Conservation (phyloP, 805 yeast species). For the Saturnispora dispora region DNA sequence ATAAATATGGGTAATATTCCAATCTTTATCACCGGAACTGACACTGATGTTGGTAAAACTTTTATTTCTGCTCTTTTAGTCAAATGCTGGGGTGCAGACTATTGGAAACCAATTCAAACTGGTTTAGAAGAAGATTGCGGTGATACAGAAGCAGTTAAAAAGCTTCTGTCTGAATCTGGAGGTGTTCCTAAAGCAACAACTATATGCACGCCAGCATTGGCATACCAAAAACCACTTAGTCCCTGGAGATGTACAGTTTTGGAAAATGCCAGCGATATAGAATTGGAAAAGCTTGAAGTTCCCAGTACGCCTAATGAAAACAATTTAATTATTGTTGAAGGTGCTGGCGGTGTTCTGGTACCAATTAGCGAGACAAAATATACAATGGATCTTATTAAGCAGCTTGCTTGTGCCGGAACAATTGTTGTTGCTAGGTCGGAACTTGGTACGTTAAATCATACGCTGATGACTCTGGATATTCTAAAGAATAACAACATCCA, state of each 20-base stretch:
- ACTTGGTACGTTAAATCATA: constrained; percentile 10
- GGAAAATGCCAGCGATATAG: constrained; percentile 2
- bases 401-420: constrained; percentile 8
- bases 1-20: neutral
- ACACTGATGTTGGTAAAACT: constrained; percentile 9
- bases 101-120: constrained; percentile 10
- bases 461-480: constrained; percentile 2
- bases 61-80: constrained; percentile 6
- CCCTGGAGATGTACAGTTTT: constrained; percentile 17
- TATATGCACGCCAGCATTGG: constrained; percentile 2
- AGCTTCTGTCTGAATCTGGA: neutral
- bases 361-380: constrained; percentile 11
- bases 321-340: constrained; percentile 9
- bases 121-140: constrained; percentile 7
- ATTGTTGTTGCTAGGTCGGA: constrained; percentile 15
- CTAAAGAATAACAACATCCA: neutral
- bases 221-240: constrained; percentile 13
- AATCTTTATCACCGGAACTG: constrained; percentile 8
- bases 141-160: constrained; percentile 4
- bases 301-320: neutral
- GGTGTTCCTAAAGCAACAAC: neutral
- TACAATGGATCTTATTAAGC: constrained; percentile 11
- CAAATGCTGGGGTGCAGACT: constrained; percentile 5
- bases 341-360: constrained; percentile 17
- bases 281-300: neutral